Conservation (phyloP, 2,329 filamentous ascomycete genomes). For the Cladophialophora bantiana region DNA sequence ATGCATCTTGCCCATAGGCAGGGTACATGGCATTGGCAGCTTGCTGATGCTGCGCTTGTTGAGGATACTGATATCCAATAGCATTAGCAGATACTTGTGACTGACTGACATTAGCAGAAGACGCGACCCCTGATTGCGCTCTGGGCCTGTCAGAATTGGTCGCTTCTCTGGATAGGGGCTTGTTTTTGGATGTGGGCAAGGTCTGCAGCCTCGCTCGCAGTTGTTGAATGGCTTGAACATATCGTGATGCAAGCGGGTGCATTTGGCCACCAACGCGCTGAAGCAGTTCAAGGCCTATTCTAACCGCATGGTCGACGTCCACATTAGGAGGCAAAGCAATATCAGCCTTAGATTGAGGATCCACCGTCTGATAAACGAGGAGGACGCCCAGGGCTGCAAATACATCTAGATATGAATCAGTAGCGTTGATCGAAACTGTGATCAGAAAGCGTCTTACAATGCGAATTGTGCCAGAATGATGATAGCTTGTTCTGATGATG, state of each 20-base stretch:
- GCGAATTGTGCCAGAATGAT: constrained; percentile 16
- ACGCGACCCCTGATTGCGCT: background rate
- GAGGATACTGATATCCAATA: background rate
- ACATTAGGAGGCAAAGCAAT: constrained; percentile 7
- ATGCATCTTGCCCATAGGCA: background rate
- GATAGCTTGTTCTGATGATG: constrained; percentile 16
- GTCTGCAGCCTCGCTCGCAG: constrained; percentile 5
- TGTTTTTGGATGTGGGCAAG: background rate
- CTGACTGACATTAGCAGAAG: background rate
- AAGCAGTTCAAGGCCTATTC: constrained; percentile 10
- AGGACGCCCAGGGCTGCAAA: constrained; percentile 14
- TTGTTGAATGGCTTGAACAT: constrained; percentile 17
- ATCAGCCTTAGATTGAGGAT: constrained; percentile 6
- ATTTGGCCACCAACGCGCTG: constrained; percentile 12
- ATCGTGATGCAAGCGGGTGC: constrained; percentile 17
- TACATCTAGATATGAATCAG: constrained; percentile 8
- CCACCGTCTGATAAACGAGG: constrained; percentile 10
- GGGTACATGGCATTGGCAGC: background rate
- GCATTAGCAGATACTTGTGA: background rate
- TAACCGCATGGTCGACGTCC: constrained; percentile 12
- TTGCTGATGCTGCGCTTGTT: constrained; percentile 6
- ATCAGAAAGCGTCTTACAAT: constrained; percentile 8
- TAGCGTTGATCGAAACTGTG: background rate
- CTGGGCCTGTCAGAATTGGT: background rate
- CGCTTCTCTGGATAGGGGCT: background rate